These are phyloP conservation scores for Agrostemma githago DNA, from an alignment of 148 eudicot genomes.

Conservation along the genomic window DNA sequence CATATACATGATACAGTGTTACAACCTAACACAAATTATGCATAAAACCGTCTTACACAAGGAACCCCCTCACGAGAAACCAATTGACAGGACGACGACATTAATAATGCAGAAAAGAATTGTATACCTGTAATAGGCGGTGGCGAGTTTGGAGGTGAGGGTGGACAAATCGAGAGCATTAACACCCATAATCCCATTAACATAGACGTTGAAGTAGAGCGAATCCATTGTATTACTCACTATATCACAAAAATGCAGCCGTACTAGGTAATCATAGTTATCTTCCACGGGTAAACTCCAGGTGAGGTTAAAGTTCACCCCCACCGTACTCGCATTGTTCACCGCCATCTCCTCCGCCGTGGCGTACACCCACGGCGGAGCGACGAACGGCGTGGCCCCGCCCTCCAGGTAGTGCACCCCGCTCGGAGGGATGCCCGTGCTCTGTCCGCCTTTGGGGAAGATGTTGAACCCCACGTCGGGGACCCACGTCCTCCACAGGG, in stretches of 20 bases:
- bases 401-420: slow-evolving; percentile 32
- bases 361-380: slow-evolving; percentile 49
- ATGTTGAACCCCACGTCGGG: slow-evolving; percentile 34
- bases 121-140: slow-evolving; percentile 40
- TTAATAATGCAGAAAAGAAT: neutral
- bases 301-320: slow-evolving; percentile 47
- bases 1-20: too few relatives aligned
- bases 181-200: slow-evolving; percentile 42
- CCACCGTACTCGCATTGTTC: slow-evolving; percentile 27
- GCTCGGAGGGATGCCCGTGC: slow-evolving; percentile 25
- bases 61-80: too few relatives aligned
- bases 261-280: slow-evolving; percentile 42
- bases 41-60: too few relatives aligned
- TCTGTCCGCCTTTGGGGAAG: slow-evolving; percentile 38
- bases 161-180: slow-evolving; percentile 46
- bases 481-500: slow-evolving; percentile 50
- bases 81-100: too few relatives aligned
- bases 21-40: too few relatives aligned
- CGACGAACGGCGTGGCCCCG: slow-evolving; percentile 38
- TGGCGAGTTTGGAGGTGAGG: slow-evolving; percentile 36
- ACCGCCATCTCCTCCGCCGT: slow-evolving; percentile 42
- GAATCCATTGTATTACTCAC: slow-evolving; percentile 40
- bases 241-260: slow-evolving; percentile 63
- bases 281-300: slow-evolving; percentile 54
- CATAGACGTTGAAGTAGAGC: slow-evolving; percentile 49